These are phyloP conservation scores for Tilletia horrida DNA, from an alignment of 1,284 basidiomycete species.

Conservation along the genomic window DNA sequence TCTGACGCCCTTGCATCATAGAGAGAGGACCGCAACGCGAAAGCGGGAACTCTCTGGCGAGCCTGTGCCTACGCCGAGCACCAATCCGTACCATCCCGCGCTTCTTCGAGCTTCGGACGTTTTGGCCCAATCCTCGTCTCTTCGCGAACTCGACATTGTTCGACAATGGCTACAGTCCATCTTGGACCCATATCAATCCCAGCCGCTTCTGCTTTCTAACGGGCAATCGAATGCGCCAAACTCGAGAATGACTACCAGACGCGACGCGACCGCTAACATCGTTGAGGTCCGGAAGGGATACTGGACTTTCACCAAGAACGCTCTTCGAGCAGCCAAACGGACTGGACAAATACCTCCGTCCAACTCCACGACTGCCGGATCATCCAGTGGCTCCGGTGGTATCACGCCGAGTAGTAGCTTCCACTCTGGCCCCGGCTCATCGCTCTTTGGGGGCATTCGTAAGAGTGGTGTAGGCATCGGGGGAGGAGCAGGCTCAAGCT, in stretches of 20 bases:
- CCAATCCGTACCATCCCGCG: slow-evolving; percentile 48
- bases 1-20: too few species aligned
- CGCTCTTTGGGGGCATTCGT: slow-evolving; percentile 2
- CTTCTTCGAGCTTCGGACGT: slow-evolving; percentile 47
- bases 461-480: slow-evolving; percentile 9
- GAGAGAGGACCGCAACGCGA: slow-evolving; percentile 2
- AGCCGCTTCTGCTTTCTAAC: background rate
- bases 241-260: background rate
- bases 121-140: slow-evolving; percentile 35
- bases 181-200: background rate
- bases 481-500: slow-evolving; percentile 31
- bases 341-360: slow-evolving; percentile 12
- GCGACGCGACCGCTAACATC: slow-evolving; percentile 23
- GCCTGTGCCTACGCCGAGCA: background rate
- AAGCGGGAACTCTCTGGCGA: background rate
- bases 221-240: too few species aligned
- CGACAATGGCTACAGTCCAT: slow-evolving; percentile 45
- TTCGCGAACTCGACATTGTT: slow-evolving; percentile 47
- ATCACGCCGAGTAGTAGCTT: slow-evolving; percentile 2
- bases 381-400: background rate
- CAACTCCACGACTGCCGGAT: background rate
- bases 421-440: background rate
- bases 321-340: slow-evolving; percentile 45
- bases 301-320: slow-evolving; percentile 50
- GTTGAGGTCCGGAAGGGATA: slow-evolving; percentile 54